Percentiles rank a stretch among this genome's conserved stretches.
phyloP scores from a whole-genome alignment of 371 early-diverging fungal genomes.

The Rhizoclosmatium hyalinum region DNA sequence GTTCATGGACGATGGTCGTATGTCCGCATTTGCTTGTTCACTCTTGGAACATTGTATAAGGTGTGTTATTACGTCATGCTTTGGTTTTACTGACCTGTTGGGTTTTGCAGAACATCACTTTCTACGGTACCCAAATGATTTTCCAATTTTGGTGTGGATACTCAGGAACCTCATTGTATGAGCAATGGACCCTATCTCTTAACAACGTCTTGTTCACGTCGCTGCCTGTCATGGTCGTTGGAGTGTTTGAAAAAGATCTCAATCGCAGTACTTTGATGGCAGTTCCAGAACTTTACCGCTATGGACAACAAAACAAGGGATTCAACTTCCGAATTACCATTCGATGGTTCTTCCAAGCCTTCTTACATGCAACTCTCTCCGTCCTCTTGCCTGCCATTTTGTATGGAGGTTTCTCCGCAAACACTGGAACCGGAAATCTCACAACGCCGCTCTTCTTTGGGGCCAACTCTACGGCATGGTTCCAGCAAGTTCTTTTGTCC shows the following conservation, averaged over 20 bases:
- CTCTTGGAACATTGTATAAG: constrained; percentile 88
- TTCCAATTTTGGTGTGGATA: constrained; percentile 90
- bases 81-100: constrained; percentile 66
- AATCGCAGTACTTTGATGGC: constrained; percentile 39
- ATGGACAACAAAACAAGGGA: constrained; percentile 34
- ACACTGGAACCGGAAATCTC: not conserved
- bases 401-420: constrained; percentile 31
- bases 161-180: constrained; percentile 91
- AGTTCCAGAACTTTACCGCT: constrained; percentile 45
- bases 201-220: constrained; percentile 92
- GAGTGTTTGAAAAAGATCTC: constrained; percentile 79
- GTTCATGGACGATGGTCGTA: constrained; percentile 97
- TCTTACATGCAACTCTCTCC: constrained; percentile 34
- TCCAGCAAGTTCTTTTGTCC: constrained; percentile 13
- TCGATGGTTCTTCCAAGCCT: constrained; percentile 39
- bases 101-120: constrained; percentile 30
- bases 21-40: constrained; percentile 82
- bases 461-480: constrained; percentile 16
- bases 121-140: constrained; percentile 42
- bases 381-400: constrained; percentile 34
- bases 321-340: constrained; percentile 35
- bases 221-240: constrained; percentile 87
- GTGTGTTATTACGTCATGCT: not conserved
- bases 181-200: constrained; percentile 91
- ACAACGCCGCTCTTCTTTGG: constrained; percentile 2